phyloP scores from a whole-genome alignment of 352 stramenopile species.

The Achlya hypogyna region DNA sequence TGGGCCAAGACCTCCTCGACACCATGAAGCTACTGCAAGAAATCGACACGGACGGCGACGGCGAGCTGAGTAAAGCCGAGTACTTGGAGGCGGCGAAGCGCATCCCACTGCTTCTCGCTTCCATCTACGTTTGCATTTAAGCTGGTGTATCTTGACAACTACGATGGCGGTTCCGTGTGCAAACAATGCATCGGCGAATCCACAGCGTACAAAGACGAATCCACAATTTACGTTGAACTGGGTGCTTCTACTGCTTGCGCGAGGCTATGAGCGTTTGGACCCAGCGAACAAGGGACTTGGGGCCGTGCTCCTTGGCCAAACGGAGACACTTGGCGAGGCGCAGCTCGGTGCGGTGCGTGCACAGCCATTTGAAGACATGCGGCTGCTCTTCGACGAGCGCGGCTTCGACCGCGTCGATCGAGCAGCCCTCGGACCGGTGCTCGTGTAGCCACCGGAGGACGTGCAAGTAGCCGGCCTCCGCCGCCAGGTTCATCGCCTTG shows the following conservation, averaged over 20 bases:
- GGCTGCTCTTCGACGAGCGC: slow-evolving; percentile 29
- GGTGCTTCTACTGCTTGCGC: not conserved
- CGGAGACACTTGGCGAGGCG: not conserved
- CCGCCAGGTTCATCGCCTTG: slow-evolving; percentile 21
- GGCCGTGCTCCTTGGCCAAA: not conserved
- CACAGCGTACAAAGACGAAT: not conserved
- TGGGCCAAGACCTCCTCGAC: slow-evolving; percentile 6
- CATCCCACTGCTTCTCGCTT: not conserved
- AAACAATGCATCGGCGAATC: not conserved
- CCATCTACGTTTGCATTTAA: slow-evolving; percentile 20
- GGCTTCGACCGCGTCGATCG: slow-evolving; percentile 30
- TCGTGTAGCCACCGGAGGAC: slow-evolving; percentile 23
- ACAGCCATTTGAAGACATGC: slow-evolving; percentile 31
- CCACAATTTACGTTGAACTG: no score
- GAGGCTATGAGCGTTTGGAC: not conserved
- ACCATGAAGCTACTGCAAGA: slow-evolving; percentile 13
- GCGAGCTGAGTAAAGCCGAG: slow-evolving; percentile 8
- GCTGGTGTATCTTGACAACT: no score
- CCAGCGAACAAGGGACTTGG: not conserved
- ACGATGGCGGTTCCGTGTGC: no score
- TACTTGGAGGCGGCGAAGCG: slow-evolving; percentile 8
- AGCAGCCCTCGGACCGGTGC: slow-evolving; percentile 23
- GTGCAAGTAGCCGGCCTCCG: slow-evolving; percentile 17
- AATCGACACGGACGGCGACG: slow-evolving; percentile 10
- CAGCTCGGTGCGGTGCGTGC: slow-evolving; percentile 35